phyloP scores from a whole-genome alignment of 768 basidiomycete species.

The Pleurotus platypus region DNA sequence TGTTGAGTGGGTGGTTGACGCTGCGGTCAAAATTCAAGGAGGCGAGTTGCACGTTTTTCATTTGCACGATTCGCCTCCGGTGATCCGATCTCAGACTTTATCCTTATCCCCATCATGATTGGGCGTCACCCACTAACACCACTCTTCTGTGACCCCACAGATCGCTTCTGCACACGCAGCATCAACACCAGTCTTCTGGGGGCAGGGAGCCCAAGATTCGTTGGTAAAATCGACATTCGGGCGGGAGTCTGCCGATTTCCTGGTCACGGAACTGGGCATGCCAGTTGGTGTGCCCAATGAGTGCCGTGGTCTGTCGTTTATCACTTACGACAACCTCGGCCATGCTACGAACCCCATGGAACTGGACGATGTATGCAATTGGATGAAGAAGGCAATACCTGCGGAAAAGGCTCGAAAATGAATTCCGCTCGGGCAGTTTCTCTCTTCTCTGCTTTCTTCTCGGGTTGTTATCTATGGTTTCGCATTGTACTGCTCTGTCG shows the following conservation, averaged over 20 bases:
- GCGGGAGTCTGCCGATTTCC: constrained; percentile 49
- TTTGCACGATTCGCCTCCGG: not conserved
- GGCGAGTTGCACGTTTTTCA: constrained; percentile 33
- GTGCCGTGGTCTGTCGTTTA: constrained; percentile 60
- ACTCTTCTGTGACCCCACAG: constrained; percentile 29
- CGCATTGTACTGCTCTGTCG: constrained; percentile 4
- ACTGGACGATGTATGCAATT: constrained; percentile 64
- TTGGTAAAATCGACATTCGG: constrained; percentile 61
- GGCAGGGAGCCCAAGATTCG: constrained; percentile 75
- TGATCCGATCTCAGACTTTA: constrained; percentile 4
- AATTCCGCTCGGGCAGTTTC: not conserved
- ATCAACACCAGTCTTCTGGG: constrained; percentile 80
- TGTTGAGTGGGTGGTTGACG: constrained; percentile 80
- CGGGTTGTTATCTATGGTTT: constrained; percentile 8
- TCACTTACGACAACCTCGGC: constrained; percentile 60
- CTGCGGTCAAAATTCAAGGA: constrained; percentile 61
- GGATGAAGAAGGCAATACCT: constrained; percentile 62
- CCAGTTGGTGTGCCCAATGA: constrained; percentile 32
- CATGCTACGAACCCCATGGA: constrained; percentile 68
- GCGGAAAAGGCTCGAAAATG: constrained; percentile 8
- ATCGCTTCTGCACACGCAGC: constrained; percentile 58
- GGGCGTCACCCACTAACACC: constrained; percentile 3
- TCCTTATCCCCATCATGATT: constrained; percentile 4
- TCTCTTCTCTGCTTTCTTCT: constrained; percentile 1
- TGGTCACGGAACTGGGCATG: constrained; percentile 54